Evolutionary conservation across 768 basidiomycete species (phyloP).

Genomic region (Mycena pura): DNA sequence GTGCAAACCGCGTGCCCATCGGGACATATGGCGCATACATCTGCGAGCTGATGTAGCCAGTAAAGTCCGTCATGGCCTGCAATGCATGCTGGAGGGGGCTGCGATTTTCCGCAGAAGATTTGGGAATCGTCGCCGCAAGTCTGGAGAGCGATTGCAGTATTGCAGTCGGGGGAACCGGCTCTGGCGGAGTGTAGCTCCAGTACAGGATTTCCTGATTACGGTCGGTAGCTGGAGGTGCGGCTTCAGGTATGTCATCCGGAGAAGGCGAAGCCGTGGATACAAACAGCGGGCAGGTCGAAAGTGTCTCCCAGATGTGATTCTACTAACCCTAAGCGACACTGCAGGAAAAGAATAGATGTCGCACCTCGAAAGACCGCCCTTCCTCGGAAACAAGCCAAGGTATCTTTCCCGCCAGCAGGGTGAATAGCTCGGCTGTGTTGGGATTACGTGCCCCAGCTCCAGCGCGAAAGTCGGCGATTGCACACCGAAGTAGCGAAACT

Average conservation of each 20-base stretch:
- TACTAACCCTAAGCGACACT: constrained; percentile 35
- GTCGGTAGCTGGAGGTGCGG: constrained; percentile 9
- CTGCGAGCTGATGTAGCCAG: constrained; percentile 80
- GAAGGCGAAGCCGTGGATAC: constrained; percentile 37
- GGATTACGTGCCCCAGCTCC: constrained; percentile 46
- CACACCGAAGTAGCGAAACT: constrained; percentile 68
- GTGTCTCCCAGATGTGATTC: constrained; percentile 65
- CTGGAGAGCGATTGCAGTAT: constrained; percentile 43
- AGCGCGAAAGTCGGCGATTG: constrained; percentile 54
- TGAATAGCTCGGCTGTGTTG: constrained; percentile 67
- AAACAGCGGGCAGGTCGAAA: constrained; percentile 61
- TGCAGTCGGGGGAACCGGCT: constrained; percentile 43
- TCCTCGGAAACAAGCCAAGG: constrained; percentile 63
- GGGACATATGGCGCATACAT: constrained; percentile 62
- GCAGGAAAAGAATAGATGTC: constrained; percentile 12
- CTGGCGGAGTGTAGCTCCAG: constrained; percentile 51
- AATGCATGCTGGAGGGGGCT: constrained; percentile 65
- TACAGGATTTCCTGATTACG: constrained; percentile 31
- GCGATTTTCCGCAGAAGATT: constrained; percentile 34
- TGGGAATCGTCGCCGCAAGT: constrained; percentile 47
- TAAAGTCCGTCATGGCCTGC: constrained; percentile 72
- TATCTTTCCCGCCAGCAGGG: constrained; percentile 60
- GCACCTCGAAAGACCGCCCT: constrained; percentile 62
- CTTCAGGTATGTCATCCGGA: constrained; percentile 25
- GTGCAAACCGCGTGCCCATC: constrained; percentile 37